phyloP scores from a whole-genome alignment of 495 filamentous ascomycete genomes.

The Penicillium pulvis region DNA sequence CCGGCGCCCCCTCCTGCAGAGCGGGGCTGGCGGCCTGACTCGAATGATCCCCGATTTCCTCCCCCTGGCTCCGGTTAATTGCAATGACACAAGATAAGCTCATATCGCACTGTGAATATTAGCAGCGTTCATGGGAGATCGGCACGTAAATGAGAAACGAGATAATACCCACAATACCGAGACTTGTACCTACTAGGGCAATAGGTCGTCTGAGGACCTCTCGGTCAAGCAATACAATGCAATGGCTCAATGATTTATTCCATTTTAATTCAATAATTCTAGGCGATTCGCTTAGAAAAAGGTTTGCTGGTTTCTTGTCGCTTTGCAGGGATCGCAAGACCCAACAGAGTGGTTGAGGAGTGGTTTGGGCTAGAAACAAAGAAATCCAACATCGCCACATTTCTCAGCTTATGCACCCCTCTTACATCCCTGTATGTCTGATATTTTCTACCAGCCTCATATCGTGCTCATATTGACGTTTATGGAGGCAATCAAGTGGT shows the following conservation, averaged over 20 bases:
- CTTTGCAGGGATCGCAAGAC: neutral
- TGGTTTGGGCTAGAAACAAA: neutral
- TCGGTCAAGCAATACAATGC: constrained; percentile 1
- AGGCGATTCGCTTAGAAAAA: neutral
- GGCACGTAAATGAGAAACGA: constrained; percentile 2
- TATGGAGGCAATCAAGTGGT: neutral
- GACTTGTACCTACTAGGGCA: neutral
- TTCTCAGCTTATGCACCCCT: neutral
- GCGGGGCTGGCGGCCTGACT: neutral
- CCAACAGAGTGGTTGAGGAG: neutral
- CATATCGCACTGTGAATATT: neutral
- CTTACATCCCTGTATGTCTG: neutral
- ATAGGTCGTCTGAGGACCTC: neutral
- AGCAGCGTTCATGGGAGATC: neutral
- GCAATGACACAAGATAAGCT: neutral
- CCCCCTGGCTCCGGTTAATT: neutral
- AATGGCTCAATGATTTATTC: neutral
- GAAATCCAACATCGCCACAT: neutral
- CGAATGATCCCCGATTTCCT: neutral
- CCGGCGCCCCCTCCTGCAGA: constrained; percentile 26
- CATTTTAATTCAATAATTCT: neutral
- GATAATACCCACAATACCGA: neutral
- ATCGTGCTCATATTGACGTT: neutral
- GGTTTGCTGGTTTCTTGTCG: no score
- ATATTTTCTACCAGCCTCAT: neutral